phyloP scores from a whole-genome alignment of 2,329 filamentous ascomycete species.

The Cercospora sp. region DNA sequence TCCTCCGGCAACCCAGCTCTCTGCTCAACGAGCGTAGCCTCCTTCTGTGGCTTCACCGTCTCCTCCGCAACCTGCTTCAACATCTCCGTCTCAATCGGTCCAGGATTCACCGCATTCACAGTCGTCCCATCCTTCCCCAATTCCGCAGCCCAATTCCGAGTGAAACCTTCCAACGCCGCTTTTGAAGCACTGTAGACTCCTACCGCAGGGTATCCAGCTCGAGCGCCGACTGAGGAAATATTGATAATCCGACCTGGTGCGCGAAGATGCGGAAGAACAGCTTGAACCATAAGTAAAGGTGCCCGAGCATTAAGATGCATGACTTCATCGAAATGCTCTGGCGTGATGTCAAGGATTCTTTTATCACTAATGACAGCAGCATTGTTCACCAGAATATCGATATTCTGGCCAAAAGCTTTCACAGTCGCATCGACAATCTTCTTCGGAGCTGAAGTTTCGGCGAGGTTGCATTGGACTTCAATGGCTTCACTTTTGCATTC shows the following conservation, averaged over 20 bases:
- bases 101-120: conserved; percentile 61
- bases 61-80: conserved; percentile 54
- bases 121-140: conserved; percentile 58
- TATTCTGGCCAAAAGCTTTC: conserved; percentile 41
- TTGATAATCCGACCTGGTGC: conserved; percentile 57
- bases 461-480: conserved; percentile 45
- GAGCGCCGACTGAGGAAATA: conserved; percentile 56
- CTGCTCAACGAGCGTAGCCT: conserved; percentile 53
- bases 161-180: conserved; percentile 61
- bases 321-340: conserved; percentile 55
- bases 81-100: conserved; percentile 61
- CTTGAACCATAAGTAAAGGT: conserved; percentile 55
- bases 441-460: conserved; percentile 37
- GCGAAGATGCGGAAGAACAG: conserved; percentile 54
- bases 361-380: conserved; percentile 29
- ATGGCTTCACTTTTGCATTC: conserved; percentile 42
- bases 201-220: conserved; percentile 49
- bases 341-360: conserved; percentile 41
- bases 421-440: conserved; percentile 42
- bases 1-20: conserved; percentile 56
- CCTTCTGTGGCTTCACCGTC: conserved; percentile 52
- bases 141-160: conserved; percentile 60
- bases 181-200: conserved; percentile 59
- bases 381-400: conserved; percentile 50
- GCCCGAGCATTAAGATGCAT: conserved; percentile 60